Evolutionary conservation across 768 basidiomycete genomes (phyloP).

Genomic region (Tulasnella sp.): DNA sequence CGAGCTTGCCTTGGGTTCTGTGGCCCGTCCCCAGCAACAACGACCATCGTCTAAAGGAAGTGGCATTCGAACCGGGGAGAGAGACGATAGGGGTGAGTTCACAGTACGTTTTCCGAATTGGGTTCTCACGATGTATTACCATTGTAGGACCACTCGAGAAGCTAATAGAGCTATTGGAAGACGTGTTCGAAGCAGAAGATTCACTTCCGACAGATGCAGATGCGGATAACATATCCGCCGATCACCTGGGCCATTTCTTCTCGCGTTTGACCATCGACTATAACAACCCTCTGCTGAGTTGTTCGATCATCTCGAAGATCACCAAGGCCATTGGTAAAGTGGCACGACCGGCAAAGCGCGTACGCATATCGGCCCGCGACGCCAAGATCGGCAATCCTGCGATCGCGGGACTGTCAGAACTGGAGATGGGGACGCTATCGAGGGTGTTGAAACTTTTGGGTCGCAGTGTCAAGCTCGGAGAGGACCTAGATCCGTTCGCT

Average conservation of each 20-base stretch:
- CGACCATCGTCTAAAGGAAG: neutral
- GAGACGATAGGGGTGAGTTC: constrained; percentile 58
- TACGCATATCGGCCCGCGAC: constrained; percentile 38
- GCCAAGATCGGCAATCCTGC: constrained; percentile 36
- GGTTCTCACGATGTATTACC: neutral
- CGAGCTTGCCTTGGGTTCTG: constrained; percentile 5
- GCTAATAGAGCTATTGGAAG: constrained; percentile 61
- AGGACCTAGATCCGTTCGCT: constrained; percentile 62
- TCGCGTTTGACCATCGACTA: constrained; percentile 47
- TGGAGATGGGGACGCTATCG: constrained; percentile 49
- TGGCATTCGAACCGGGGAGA: constrained; percentile 40
- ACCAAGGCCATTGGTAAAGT: constrained; percentile 56
- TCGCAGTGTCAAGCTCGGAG: constrained; percentile 61
- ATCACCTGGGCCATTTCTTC: constrained; percentile 37
- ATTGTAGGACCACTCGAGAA: constrained; percentile 56
- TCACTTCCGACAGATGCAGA: constrained; percentile 45
- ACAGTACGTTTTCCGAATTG: constrained; percentile 5
- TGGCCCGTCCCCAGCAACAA: neutral
- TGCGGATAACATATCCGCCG: constrained; percentile 33
- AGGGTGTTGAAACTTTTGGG: constrained; percentile 67
- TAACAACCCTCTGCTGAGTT: constrained; percentile 47
- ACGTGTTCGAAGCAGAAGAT: constrained; percentile 77
- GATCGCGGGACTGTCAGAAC: constrained; percentile 45
- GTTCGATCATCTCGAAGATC: constrained; percentile 50
- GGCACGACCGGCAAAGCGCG: constrained; percentile 54